Percentiles rank a stretch among this genome's conserved stretches.
Conservation (phyloP, 1,284 basidiomycete species). For the Mrakiaceae sp. region DNA sequence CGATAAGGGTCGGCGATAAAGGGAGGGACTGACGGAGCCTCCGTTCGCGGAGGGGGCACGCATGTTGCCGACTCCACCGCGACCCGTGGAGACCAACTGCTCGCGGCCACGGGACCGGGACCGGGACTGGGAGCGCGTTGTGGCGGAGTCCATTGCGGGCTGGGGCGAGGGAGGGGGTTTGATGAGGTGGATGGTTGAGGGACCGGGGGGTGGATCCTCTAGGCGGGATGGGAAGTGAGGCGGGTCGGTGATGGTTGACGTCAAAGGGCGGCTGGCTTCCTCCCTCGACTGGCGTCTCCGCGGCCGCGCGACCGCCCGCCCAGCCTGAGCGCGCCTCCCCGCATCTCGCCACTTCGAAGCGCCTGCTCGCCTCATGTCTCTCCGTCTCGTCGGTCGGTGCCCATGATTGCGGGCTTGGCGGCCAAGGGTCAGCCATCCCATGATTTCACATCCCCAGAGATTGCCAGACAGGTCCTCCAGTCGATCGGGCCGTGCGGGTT, state of each 20-base stretch:
- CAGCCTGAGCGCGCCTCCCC: too few species aligned
- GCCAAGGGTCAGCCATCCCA: too few species aligned
- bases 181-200: not conserved
- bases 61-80: slow-evolving; percentile 6
- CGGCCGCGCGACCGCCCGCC: too few species aligned
- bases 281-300: too few species aligned
- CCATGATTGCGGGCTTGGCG: too few species aligned
- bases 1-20: not conserved
- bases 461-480: too few species aligned
- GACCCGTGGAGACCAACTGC: not conserved
- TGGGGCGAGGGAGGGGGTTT: not conserved
- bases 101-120: slow-evolving; percentile 5
- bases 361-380: too few species aligned
- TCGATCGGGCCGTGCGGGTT: too few species aligned
- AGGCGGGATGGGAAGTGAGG: not conserved
- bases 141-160: not conserved
- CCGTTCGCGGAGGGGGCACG: not conserved
- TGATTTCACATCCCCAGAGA: too few species aligned
- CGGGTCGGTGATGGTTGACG: not conserved
- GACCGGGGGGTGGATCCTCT: too few species aligned
- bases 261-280: not conserved
- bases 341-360: too few species aligned
- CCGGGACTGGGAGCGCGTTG: slow-evolving; percentile 1
- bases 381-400: too few species aligned
- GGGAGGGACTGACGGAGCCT: not conserved